Evolutionary conservation across 2,329 filamentous ascomycete genomes (phyloP).

Genomic region (Xylariales sp.): DNA sequence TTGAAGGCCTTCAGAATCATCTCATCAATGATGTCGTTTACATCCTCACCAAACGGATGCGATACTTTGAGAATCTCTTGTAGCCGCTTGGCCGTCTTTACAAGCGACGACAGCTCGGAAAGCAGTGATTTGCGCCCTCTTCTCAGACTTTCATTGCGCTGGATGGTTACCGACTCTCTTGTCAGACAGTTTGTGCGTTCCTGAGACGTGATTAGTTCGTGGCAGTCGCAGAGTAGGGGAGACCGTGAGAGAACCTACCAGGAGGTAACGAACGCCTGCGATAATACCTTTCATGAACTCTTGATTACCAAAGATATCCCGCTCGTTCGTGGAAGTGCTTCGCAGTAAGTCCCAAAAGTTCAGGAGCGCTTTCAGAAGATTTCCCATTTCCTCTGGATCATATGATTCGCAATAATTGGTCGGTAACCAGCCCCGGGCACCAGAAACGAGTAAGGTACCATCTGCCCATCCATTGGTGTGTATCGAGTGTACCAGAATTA

Average conservation of each 20-base stretch:
- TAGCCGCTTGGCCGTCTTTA: constrained; percentile 82
- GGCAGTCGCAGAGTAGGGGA: not conserved
- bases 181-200: constrained; percentile 86
- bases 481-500: constrained; percentile 91
- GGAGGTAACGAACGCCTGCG: constrained; percentile 81
- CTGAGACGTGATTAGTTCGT: constrained; percentile 38
- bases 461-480: constrained; percentile 99
- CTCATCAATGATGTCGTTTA: constrained; percentile 80
- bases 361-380: constrained; percentile 76
- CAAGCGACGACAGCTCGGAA: constrained; percentile 82
- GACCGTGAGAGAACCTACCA: constrained; percentile 55
- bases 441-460: constrained; percentile 80
- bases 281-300: constrained; percentile 94
- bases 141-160: constrained; percentile 70
- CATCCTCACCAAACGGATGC: constrained; percentile 45
- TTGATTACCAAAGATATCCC: constrained; percentile 79
- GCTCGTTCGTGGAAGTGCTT: constrained; percentile 69
- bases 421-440: constrained; percentile 88
- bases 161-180: constrained; percentile 70
- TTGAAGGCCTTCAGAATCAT: constrained; percentile 92
- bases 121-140: constrained; percentile 81
- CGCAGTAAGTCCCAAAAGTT: constrained; percentile 90
- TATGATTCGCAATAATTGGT: constrained; percentile 98
- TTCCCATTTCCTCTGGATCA: constrained; percentile 81
- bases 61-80: constrained; percentile 63